Base-by-base conservation (phyloP, 768 basidiomycete species). In the Pulveroboletus sp. region DNA sequence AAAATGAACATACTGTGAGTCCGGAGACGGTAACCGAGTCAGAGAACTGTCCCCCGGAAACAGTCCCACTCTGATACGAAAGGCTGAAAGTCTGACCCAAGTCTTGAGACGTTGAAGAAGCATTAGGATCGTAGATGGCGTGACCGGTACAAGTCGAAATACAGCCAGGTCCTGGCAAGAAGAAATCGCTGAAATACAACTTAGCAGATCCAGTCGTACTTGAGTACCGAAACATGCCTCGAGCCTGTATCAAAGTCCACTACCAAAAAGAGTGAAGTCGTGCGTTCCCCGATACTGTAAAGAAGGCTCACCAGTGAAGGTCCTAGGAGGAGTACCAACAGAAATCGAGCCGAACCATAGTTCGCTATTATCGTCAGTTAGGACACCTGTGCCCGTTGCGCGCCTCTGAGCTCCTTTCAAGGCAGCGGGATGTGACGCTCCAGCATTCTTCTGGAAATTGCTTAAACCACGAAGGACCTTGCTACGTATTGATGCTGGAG, bases 201-300 rank as follows among this genome's bases (percentile, higher is more conserved):
- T 57, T 28, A 57, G 44, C 7, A 33, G 0, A n/a, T 18, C 7
- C 1, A 14, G 10, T 24, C 8, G 13, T 14, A 24, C 21, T 10
- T 1, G 8, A 27, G 9, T 26, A 9, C n/a, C 8, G n/a, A 44
- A 14, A 58, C 31, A 5, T 50, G 18, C 57, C 63, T 59, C 14
- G 59, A 59, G 13, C 64, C 64, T 3, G 66, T 66, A 35, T 69
- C 65, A 7, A 64, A 64, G 10, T 53, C 55, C 37, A 64, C 58
- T 60, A n/a, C 5, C 6, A 31, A 5, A 21, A 30, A 15, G 17
- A 36, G 14, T 30, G n/a, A 21, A 40, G 36, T 10, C 10, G 1
- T 6, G 9, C 8, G n/a, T 43, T 37, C 5, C 4, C 8, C 17
- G 21, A 18, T 11, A 31, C 9, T 11, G 6, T 5, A 46, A 21